Evolutionary conservation across 192 early-diverging fungal genomes (phyloP).

Genomic region (Podila horticola): DNA sequence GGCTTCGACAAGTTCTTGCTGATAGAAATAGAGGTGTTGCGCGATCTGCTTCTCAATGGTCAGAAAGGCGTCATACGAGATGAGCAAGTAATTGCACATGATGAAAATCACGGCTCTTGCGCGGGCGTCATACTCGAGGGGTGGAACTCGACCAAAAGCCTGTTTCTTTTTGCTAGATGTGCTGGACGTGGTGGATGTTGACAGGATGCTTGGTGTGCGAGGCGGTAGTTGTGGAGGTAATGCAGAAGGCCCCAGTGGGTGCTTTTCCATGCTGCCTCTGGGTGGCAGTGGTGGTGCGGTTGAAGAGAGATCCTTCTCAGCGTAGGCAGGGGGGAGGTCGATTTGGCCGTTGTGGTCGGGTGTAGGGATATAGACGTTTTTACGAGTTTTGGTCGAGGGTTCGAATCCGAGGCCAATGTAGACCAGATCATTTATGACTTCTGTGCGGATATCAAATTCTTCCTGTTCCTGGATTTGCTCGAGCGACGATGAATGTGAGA

Average conservation of each 20-base stretch:
- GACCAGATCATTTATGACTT: slow-evolving; percentile 44
- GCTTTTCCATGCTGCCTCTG: slow-evolving; percentile 1
- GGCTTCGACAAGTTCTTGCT: slow-evolving; percentile 45
- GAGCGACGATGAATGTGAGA: background rate
- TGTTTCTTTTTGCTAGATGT: background rate
- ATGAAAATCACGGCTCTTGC: slow-evolving; percentile 56
- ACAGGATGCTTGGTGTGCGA: background rate
- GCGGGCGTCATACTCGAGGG: slow-evolving; percentile 62
- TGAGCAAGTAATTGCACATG: slow-evolving; percentile 43
- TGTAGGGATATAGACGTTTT: slow-evolving; percentile 7
- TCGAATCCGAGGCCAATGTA: slow-evolving; percentile 52
- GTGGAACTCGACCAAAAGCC: slow-evolving; percentile 10
- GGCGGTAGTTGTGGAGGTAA: slow-evolving; percentile 30
- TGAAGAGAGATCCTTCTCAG: slow-evolving; percentile 16
- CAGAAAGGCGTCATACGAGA: slow-evolving; percentile 34
- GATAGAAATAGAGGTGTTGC: slow-evolving; percentile 65
- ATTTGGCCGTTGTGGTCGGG: slow-evolving; percentile 14
- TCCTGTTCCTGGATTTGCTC: background rate
- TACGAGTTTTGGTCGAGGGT: slow-evolving; percentile 33
- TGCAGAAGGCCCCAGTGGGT: background rate
- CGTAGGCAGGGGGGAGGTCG: slow-evolving; percentile 28
- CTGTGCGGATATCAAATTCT: slow-evolving; percentile 37
- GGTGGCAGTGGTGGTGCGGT: slow-evolving; percentile 11
- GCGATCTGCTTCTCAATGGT: slow-evolving; percentile 57
- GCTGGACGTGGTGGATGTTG: slow-evolving; percentile 3